Conservation (phyloP, 805 yeast species). For the Candida xyloterini region DNA sequence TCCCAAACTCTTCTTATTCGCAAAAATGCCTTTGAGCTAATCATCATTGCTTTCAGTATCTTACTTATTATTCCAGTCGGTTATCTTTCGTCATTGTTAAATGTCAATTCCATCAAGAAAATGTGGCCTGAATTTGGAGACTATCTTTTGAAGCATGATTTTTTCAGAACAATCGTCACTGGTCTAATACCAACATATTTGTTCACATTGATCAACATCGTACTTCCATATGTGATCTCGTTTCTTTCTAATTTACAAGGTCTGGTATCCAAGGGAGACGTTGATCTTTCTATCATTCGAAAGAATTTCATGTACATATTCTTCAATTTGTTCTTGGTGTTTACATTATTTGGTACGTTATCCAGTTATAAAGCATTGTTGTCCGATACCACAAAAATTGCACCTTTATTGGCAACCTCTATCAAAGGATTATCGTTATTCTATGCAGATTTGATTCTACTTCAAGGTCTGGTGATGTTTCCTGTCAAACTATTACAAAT, state of each 20-base stretch:
- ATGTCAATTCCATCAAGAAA: constrained; percentile 51
- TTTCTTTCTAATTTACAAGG: constrained; percentile 52
- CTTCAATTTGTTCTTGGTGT: constrained; percentile 58
- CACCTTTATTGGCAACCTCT: constrained; percentile 52
- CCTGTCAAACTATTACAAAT: constrained; percentile 55
- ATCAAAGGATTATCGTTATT: constrained; percentile 50
- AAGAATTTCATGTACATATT: constrained; percentile 61
- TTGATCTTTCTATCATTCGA: constrained; percentile 52
- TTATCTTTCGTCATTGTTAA: constrained; percentile 54
- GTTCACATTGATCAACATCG: constrained; percentile 51
- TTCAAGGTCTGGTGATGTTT: constrained; percentile 69
- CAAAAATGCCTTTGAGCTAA: constrained; percentile 31
- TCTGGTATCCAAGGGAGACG: constrained; percentile 53
- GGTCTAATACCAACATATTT: constrained; percentile 62
- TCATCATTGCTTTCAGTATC: constrained; percentile 48
- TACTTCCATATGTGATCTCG: constrained; percentile 53
- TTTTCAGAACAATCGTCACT: constrained; percentile 53
- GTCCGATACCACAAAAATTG: constrained; percentile 57
- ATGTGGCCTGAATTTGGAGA: constrained; percentile 60
- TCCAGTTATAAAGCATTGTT: constrained; percentile 57
- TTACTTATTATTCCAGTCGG: constrained; percentile 54
- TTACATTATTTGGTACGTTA: constrained; percentile 59
- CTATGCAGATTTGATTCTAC: constrained; percentile 58
- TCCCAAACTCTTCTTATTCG: constrained; percentile 36
- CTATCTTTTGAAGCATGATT: constrained; percentile 46